Conservation (phyloP, 2,329 filamentous ascomycete species). For the Exophiala sp. region DNA sequence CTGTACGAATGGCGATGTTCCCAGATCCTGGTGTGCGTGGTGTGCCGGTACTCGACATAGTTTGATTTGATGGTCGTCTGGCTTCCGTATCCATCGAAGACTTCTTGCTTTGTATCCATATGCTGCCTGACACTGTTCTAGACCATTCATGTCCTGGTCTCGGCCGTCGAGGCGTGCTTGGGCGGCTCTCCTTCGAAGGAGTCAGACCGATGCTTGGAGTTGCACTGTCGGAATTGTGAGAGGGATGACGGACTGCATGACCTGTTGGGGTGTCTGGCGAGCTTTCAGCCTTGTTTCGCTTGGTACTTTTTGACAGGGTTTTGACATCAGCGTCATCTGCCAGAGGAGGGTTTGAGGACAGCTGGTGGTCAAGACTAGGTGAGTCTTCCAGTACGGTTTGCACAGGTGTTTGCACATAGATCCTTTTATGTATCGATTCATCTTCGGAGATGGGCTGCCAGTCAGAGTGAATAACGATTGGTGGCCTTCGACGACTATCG, state of each 20-base stretch:
- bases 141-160: constrained; percentile 8
- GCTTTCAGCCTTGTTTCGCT: background rate
- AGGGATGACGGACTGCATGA: background rate
- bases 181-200: constrained; percentile 3
- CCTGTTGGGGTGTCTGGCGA: background rate
- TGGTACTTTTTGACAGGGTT: background rate
- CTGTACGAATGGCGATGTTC: constrained; percentile 14
- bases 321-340: background rate
- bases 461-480: background rate
- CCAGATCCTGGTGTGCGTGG: background rate
- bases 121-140: constrained; percentile 14
- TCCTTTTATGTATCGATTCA: constrained; percentile 4
- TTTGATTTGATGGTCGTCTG: background rate
- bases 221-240: background rate
- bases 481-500: background rate
- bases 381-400: too few species aligned
- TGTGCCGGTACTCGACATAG: background rate
- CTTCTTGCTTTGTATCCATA: constrained; percentile 12
- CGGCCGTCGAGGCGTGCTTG: constrained; percentile 3
- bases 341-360: background rate
- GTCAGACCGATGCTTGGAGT: background rate
- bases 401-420: constrained; percentile 9
- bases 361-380: background rate
- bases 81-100: constrained; percentile 2
- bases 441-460: constrained; percentile 13